Percentiles rank a stretch among this genome's conserved stretches.
phyloP scores from a whole-genome alignment of 306 rosid species.

The Carpinus viminea region DNA sequence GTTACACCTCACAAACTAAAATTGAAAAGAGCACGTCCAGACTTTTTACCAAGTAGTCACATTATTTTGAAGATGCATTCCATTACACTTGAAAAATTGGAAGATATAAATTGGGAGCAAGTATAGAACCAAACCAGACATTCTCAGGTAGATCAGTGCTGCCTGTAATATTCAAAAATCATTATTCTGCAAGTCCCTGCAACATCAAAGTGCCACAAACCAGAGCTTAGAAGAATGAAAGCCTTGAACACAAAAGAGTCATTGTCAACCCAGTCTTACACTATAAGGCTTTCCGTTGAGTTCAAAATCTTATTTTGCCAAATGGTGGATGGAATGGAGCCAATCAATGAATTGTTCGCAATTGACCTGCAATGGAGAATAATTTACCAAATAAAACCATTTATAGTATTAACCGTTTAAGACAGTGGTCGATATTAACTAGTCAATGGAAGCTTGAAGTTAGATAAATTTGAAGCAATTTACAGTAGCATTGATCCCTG shows the following conservation, averaged over 20 bases:
- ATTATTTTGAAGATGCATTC: conserved; percentile 1
- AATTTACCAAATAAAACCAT: conserved; percentile 16
- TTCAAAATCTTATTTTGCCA: conserved; percentile 59
- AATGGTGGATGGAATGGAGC: conserved; percentile 61
- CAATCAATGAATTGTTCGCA: conserved; percentile 69
- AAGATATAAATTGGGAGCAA: no score
- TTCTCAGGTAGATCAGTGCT: no score
- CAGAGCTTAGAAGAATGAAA: no score
- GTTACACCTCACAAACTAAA: neutral
- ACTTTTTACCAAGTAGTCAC: neutral
- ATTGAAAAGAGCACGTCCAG: neutral
- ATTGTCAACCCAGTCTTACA: conserved; percentile 60
- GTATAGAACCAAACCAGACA: no score
- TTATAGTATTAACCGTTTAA: conserved; percentile 11
- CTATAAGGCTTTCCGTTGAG: conserved; percentile 34
- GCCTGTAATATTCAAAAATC: no score
- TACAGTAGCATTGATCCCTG: neutral
- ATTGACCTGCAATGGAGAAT: conserved; percentile 69
- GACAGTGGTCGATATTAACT: conserved; percentile 4
- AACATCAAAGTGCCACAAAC: no score
- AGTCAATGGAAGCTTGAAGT: neutral
- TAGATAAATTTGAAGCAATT: neutral
- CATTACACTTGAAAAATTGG: no score
- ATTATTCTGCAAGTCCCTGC: no score
- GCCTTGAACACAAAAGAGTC: conserved; percentile 1